Evolutionary conservation across 2,329 filamentous ascomycete genomes (phyloP).

Genomic region (Pseudocercospora eumusae): DNA sequence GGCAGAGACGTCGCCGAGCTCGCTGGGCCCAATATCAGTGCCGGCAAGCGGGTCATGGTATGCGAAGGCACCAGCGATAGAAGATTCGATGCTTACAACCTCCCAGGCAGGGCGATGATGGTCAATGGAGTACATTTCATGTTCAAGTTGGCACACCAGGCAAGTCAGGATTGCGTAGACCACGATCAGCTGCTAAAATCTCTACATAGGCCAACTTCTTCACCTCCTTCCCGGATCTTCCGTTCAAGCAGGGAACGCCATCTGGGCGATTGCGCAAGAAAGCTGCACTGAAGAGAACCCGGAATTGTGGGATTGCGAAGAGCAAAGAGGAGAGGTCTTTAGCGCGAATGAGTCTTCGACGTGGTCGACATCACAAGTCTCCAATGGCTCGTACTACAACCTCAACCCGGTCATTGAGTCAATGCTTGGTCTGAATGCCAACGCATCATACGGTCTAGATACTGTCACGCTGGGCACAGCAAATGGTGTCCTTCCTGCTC

Average conservation of each 20-base stretch:
- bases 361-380: conserved; percentile 38
- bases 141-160: conserved; percentile 14
- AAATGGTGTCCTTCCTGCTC: conserved; percentile 30
- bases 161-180: not conserved
- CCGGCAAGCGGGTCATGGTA: conserved; percentile 15
- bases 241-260: conserved; percentile 25
- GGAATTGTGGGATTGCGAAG: conserved; percentile 26
- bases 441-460: conserved; percentile 44
- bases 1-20: conserved; percentile 8
- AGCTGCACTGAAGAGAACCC: conserved; percentile 33
- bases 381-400: conserved; percentile 36
- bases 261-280: conserved; percentile 32
- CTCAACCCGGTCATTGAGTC: conserved; percentile 30
- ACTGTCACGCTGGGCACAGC: conserved; percentile 33
- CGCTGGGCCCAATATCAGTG: conserved; percentile 4
- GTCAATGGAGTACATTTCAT: conserved; percentile 17
- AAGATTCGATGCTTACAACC: not conserved
- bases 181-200: not conserved
- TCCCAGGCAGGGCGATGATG: conserved; percentile 15
- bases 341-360: conserved; percentile 40
- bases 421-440: conserved; percentile 30
- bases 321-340: conserved; percentile 37
- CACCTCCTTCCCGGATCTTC: conserved; percentile 34
- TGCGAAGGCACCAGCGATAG: not conserved
- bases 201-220: conserved; percentile 15